A percentile compares a stretch with the other conserved stretches of the same genome.
phyloP scores from a whole-genome alignment of 371 early-diverging fungal species.

The Mortierella sp. region DNA sequence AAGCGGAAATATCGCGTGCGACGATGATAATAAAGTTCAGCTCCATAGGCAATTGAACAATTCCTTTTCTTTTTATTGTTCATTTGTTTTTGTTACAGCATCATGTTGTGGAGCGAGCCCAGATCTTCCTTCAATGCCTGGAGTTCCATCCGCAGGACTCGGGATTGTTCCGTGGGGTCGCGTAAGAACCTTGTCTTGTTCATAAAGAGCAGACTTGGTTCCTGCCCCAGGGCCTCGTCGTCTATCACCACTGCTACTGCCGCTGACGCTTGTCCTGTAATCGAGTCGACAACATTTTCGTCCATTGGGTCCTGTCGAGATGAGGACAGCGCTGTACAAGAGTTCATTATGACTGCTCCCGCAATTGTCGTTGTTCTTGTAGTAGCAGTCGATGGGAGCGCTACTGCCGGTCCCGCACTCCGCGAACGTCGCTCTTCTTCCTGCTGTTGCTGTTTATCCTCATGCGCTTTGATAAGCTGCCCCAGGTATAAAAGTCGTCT shows the following conservation, averaged over 20 bases:
- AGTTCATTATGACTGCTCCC: not conserved
- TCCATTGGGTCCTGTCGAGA: not conserved
- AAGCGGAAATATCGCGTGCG: not conserved
- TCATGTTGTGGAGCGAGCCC: not conserved
- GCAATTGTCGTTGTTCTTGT: not conserved
- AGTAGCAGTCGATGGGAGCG: not conserved
- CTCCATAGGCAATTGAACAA: not conserved
- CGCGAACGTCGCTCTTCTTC: not conserved
- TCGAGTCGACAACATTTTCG: not conserved
- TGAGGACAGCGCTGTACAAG: not conserved
- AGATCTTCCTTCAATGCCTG: slow-evolving; percentile 17
- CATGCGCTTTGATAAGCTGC: slow-evolving; percentile 7
- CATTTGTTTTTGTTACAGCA: not conserved
- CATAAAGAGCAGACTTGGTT: not conserved
- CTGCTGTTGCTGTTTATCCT: not conserved
- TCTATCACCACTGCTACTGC: not conserved
- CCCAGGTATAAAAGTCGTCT: slow-evolving; percentile 14
- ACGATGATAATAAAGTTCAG: not conserved
- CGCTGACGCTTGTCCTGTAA: not conserved
- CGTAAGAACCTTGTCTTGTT: slow-evolving; percentile 15
- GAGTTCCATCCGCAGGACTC: slow-evolving; percentile 16
- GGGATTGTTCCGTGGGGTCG: slow-evolving; percentile 13
- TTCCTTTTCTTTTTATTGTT: not conserved
- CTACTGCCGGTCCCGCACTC: too few species aligned
- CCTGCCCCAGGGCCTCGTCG: not conserved